Evolutionary conservation across 2,329 filamentous ascomycete species (phyloP).

Genomic region (Myriangium duriaei): DNA sequence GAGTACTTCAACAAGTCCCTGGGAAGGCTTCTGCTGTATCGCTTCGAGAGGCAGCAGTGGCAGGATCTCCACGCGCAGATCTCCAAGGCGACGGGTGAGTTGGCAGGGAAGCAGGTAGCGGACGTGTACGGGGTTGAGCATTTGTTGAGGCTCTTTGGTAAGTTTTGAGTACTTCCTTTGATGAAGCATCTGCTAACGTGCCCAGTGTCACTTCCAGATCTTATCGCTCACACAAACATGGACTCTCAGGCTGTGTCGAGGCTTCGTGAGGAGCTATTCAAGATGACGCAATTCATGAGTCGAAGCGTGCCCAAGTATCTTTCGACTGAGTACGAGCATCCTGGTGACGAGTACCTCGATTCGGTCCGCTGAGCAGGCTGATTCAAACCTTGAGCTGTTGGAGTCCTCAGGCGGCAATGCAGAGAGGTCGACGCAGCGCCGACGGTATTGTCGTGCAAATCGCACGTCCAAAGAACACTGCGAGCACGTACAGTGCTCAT

Average conservation of each 20-base stretch:
- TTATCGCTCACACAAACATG: slow-evolving; percentile 97
- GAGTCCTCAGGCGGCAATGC: slow-evolving; percentile 2
- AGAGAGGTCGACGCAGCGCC: too few species aligned
- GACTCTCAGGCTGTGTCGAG: slow-evolving; percentile 80
- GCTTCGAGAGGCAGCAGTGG: slow-evolving; percentile 85
- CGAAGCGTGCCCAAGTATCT: slow-evolving; percentile 70
- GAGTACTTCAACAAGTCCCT: slow-evolving; percentile 92
- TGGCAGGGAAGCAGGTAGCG: slow-evolving; percentile 56
- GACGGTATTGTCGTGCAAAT: too few species aligned
- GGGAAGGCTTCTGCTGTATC: slow-evolving; percentile 81
- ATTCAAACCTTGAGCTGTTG: too few species aligned
- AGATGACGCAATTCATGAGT: slow-evolving; percentile 75
- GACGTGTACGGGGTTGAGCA: slow-evolving; percentile 93
- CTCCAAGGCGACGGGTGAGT: slow-evolving; percentile 45
- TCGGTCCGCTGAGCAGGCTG: slow-evolving; percentile 12
- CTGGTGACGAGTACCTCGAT: slow-evolving; percentile 58
- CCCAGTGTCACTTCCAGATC: slow-evolving; percentile 60
- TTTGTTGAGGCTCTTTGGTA: slow-evolving; percentile 77
- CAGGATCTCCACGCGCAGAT: slow-evolving; percentile 62
- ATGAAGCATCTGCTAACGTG: not conserved
- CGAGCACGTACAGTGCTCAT: too few species aligned
- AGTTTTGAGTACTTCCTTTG: slow-evolving; percentile 16
- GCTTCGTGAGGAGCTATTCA: slow-evolving; percentile 76
- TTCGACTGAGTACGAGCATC: slow-evolving; percentile 60
- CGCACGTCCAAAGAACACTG: too few species aligned